Evolutionary conservation across 75 land plant species (phyloP).

Genomic region (Pinus albicaulis): DNA sequence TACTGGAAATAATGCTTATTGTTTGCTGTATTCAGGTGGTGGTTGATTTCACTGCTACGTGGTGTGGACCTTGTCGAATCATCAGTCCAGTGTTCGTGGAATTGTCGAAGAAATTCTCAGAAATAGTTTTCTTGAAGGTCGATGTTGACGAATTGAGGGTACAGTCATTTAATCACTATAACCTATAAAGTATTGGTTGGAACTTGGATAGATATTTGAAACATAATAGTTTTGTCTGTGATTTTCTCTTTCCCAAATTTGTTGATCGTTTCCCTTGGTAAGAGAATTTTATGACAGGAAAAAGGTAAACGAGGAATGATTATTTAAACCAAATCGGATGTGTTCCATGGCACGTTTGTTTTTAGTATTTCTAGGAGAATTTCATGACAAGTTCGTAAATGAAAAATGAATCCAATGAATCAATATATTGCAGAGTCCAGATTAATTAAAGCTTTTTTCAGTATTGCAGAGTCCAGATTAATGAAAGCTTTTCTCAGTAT

Average conservation of each 20-base stretch:
- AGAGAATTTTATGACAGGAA: neutral
- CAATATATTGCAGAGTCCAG: no score
- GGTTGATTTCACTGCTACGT: slow-evolving; percentile 76
- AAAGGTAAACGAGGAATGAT: neutral
- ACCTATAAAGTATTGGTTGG: no score
- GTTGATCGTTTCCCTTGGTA: no score
- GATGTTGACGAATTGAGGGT: slow-evolving; percentile 66
- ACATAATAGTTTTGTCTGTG: no score
- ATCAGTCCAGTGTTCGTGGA: slow-evolving; percentile 46
- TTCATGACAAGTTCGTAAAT: no score
- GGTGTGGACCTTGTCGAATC: slow-evolving; percentile 84
- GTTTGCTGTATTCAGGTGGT: slow-evolving; percentile 39
- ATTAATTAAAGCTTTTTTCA: no score
- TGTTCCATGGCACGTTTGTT: no score
- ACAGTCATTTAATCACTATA: neutral
- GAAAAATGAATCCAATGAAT: no score
- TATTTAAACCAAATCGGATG: neutral
- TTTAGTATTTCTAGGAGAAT: no score
- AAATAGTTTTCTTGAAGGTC: slow-evolving; percentile 58
- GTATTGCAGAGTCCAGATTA: no score
- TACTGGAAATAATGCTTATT: neutral
- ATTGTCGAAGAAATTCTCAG: slow-evolving; percentile 32
- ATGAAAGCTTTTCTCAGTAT: no score
- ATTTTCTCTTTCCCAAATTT: neutral
- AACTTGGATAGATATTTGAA: no score